phyloP scores from a whole-genome alignment of 1,284 basidiomycete species.

The Golubevia sp. region DNA sequence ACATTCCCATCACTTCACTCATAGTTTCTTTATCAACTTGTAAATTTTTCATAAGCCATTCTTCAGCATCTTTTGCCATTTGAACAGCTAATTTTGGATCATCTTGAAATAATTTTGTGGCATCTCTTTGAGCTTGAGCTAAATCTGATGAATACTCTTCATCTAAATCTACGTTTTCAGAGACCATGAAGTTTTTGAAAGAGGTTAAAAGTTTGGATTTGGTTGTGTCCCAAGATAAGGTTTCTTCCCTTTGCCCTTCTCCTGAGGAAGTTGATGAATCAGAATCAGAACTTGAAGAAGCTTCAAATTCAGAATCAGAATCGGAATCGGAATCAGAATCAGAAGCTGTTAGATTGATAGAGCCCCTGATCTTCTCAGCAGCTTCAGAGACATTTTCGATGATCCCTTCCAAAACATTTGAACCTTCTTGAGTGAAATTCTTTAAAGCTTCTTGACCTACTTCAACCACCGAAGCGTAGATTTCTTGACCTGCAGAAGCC shows the following conservation, averaged over 20 bases:
- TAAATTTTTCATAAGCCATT: constrained; percentile 35
- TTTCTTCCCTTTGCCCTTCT: constrained; percentile 19
- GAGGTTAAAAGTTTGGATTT: constrained; percentile 32
- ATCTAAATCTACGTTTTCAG: constrained; percentile 38
- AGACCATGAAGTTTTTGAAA: constrained; percentile 35
- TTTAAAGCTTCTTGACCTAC: not conserved
- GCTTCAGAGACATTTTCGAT: not conserved
- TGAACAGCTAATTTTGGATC: constrained; percentile 28
- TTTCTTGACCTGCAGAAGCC: not conserved
- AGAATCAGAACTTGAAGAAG: constrained; percentile 17
- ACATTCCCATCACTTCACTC: constrained; percentile 20
- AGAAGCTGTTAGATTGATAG: not conserved
- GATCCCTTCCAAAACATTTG: not conserved
- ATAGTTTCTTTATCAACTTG: constrained; percentile 35
- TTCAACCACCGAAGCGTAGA: not conserved
- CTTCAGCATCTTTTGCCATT: constrained; percentile 39
- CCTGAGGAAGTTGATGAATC: constrained; percentile 20
- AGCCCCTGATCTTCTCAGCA: not conserved
- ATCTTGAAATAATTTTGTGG: constrained; percentile 22
- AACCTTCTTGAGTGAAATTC: not conserved
- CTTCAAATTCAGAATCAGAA: not conserved
- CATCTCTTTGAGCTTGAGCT: constrained; percentile 23
- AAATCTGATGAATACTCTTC: constrained; percentile 29
- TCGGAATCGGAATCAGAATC: constrained; percentile 1
- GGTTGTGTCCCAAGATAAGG: constrained; percentile 13